A percentile compares a stretch with the other conserved stretches of the same genome.
Evolutionary conservation across 2,329 filamentous ascomycete species (phyloP).

Genomic region (Chaetomium sp.): DNA sequence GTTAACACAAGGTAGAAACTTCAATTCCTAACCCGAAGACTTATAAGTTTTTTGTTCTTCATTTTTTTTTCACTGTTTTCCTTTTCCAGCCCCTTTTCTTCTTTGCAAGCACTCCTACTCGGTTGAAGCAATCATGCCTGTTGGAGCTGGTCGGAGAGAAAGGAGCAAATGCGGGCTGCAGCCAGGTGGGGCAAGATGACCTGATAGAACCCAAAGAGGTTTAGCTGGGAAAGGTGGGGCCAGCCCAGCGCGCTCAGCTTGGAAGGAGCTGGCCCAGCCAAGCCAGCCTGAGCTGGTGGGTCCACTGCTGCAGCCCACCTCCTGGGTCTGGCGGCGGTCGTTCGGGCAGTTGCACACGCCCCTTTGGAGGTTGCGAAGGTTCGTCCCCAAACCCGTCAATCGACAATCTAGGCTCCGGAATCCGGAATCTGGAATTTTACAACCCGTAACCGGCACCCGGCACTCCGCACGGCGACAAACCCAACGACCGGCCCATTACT

Average conservation of each 20-base stretch:
- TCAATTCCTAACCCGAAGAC: too few species aligned
- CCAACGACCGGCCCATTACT: conserved; percentile 1
- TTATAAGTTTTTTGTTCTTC: too few species aligned
- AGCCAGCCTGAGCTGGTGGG: conserved; percentile 1
- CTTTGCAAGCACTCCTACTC: too few species aligned
- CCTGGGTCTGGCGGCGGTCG: conserved; percentile 8
- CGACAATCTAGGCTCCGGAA: background rate
- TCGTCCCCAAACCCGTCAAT: background rate
- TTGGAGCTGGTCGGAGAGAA: background rate
- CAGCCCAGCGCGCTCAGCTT: conserved; percentile 9
- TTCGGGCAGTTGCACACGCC: conserved; percentile 5
- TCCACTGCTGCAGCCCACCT: conserved; percentile 15
- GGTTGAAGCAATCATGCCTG: background rate
- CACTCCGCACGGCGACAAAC: background rate
- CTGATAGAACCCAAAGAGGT: conserved; percentile 7
- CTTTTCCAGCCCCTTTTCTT: too few species aligned
- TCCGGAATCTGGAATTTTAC: background rate
- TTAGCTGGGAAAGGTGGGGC: conserved; percentile 8
- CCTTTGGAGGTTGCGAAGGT: background rate
- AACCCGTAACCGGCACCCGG: too few species aligned
- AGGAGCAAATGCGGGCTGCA: conserved; percentile 7
- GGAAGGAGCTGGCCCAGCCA: conserved; percentile 19
- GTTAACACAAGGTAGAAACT: too few species aligned
- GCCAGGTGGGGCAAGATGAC: conserved; percentile 2
- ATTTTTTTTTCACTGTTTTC: too few species aligned